Conservation (phyloP, 495 filamentous ascomycete species). For the Staphylotrichum tortipilum region DNA sequence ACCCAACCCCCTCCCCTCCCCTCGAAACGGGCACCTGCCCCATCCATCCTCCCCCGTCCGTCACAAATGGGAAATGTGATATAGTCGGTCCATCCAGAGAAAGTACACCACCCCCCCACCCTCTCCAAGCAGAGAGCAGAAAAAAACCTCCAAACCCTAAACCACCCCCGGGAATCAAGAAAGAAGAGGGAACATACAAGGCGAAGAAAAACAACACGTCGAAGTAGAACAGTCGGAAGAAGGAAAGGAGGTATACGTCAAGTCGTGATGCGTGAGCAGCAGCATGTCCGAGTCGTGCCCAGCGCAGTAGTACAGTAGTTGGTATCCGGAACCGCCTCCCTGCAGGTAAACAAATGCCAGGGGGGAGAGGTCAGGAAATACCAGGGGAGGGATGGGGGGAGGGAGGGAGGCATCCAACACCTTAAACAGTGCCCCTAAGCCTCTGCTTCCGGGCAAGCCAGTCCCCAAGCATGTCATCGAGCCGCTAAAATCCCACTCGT, state of each 20-base stretch:
- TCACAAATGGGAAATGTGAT: neutral
- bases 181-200: neutral
- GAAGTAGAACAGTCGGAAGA: too few species aligned
- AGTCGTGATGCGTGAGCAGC: slow-evolving; percentile 2
- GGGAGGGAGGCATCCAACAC: too few species aligned
- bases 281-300: neutral
- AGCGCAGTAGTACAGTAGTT: too few species aligned
- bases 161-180: too few species aligned
- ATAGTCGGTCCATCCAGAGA: too few species aligned
- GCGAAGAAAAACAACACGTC: neutral
- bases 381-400: too few species aligned
- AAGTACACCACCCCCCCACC: neutral
- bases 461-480: slow-evolving; percentile 78
- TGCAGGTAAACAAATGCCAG: too few species aligned
- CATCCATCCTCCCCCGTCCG: neutral
- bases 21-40: too few species aligned
- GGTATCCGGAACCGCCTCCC: too few species aligned
- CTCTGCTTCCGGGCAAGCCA: slow-evolving; percentile 64
- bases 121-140: too few species aligned
- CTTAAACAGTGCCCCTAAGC: slow-evolving; percentile 36
- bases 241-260: neutral
- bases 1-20: neutral
- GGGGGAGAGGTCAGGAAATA: too few species aligned
- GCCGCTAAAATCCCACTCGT: slow-evolving; percentile 40
- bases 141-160: neutral